phyloP scores from a whole-genome alignment of 176 grass and related monocot genomes.

The Cenchrus purpureus region DNA sequence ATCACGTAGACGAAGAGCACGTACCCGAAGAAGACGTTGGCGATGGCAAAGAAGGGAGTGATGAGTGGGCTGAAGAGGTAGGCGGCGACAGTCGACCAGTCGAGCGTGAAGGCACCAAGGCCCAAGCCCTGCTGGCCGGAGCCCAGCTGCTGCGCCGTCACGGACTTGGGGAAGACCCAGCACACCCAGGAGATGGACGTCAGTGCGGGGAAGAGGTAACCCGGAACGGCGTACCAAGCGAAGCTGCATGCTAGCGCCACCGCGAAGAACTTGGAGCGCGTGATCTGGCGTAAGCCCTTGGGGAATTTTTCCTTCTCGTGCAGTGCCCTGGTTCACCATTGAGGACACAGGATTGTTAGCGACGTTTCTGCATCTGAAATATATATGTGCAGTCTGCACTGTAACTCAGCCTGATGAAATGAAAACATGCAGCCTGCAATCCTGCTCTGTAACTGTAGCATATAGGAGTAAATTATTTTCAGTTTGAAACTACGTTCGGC shows the following conservation, averaged over 20 bases:
- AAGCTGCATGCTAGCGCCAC: conserved; percentile 79
- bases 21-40: conserved; percentile 71
- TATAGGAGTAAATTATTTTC: no score
- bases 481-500: no score
- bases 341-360: neutral
- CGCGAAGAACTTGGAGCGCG: conserved; percentile 79
- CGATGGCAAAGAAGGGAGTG: conserved; percentile 77
- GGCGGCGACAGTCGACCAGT: conserved; percentile 69
- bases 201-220: conserved; percentile 62
- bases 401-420: neutral
- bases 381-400: neutral
- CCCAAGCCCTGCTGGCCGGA: conserved; percentile 72
- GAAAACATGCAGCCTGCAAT: neutral
- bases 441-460: neutral
- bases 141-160: conserved; percentile 82
- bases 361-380: neutral
- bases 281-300: conserved; percentile 47
- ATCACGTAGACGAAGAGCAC: conserved; percentile 54
- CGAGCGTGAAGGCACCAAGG: conserved; percentile 74
- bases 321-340: conserved; percentile 63
- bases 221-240: conserved; percentile 62
- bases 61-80: conserved; percentile 77
- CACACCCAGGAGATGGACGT: conserved; percentile 85
- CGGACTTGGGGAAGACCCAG: conserved; percentile 77
- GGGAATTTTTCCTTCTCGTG: conserved; percentile 72